Conservation (phyloP, 192 early-diverging fungal species). For the Rhizophagus prolifer region DNA sequence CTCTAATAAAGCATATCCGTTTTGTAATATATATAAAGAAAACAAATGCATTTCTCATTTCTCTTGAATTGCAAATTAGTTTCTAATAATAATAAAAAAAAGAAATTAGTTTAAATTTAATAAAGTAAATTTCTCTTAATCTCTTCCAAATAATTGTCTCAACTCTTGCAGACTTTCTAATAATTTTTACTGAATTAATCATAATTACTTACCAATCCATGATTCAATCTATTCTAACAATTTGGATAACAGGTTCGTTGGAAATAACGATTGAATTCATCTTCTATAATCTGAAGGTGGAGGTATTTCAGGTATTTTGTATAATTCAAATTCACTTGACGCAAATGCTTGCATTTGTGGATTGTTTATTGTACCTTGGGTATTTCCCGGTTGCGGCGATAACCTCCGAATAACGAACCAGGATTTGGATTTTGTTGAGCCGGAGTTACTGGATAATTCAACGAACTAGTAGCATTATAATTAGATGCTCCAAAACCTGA, state of each 20-base stretch:
- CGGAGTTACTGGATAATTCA: not conserved
- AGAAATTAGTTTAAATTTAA: too few relatives aligned
- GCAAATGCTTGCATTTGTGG: conserved; percentile 3
- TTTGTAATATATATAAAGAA: too few relatives aligned
- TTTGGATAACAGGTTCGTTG: not conserved
- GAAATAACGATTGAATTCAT: not conserved
- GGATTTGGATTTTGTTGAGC: not conserved
- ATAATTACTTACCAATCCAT: not conserved
- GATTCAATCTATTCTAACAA: not conserved
- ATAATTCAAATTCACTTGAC: conserved; percentile 11
- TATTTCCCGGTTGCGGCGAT: not conserved
- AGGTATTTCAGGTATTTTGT: conserved; percentile 17
- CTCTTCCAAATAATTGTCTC: too few relatives aligned
- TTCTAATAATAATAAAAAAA: too few relatives aligned
- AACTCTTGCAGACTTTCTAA: too few relatives aligned
- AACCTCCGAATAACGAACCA: not conserved
- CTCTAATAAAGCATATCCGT: too few relatives aligned
- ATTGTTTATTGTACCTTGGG: conserved; percentile 18
- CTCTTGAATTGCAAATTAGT: too few relatives aligned
- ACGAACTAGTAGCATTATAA: not conserved
- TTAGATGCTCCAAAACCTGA: not conserved
- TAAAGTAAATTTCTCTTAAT: too few relatives aligned
- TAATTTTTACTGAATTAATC: too few relatives aligned
- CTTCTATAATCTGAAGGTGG: conserved; percentile 1
- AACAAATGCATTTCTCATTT: too few relatives aligned